Conservation (phyloP, 306 rosid species). For the Fragaria iinumae region DNA sequence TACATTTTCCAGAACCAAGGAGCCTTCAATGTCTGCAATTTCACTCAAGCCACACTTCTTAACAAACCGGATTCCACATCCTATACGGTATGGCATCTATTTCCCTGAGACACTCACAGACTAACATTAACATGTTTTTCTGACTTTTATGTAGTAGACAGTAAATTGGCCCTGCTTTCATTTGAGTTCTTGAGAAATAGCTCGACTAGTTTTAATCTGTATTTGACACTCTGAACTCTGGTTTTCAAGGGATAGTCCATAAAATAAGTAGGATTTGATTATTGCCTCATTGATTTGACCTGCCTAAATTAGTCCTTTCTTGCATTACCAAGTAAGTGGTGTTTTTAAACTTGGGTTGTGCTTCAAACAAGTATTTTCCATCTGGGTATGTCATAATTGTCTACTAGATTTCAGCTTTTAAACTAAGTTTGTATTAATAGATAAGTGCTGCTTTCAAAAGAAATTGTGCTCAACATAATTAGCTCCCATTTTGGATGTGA, state of each 20-base stretch:
- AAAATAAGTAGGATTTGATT: neutral
- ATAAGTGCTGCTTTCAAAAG: neutral
- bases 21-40: slow-evolving; percentile 74
- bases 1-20: slow-evolving; percentile 83
- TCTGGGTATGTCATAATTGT: slow-evolving; percentile 1
- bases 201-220: neutral
- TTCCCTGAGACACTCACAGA: neutral
- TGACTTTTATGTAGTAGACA: neutral
- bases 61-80: slow-evolving; percentile 50
- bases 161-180: neutral
- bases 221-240: neutral
- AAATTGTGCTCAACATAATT: neutral
- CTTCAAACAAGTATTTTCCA: neutral
- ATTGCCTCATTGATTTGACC: neutral
- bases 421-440: neutral
- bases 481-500: neutral
- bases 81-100: slow-evolving; percentile 50
- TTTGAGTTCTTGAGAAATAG: slow-evolving; percentile 6
- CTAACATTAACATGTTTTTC: neutral
- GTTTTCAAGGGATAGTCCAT: slow-evolving; percentile 1
- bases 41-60: slow-evolving; percentile 76
- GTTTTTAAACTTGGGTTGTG: neutral
- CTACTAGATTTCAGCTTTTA: neutral
- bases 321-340: neutral
- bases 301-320: neutral